phyloP scores from a whole-genome alignment of 1,284 basidiomycete species.

The Melampsora americana region DNA sequence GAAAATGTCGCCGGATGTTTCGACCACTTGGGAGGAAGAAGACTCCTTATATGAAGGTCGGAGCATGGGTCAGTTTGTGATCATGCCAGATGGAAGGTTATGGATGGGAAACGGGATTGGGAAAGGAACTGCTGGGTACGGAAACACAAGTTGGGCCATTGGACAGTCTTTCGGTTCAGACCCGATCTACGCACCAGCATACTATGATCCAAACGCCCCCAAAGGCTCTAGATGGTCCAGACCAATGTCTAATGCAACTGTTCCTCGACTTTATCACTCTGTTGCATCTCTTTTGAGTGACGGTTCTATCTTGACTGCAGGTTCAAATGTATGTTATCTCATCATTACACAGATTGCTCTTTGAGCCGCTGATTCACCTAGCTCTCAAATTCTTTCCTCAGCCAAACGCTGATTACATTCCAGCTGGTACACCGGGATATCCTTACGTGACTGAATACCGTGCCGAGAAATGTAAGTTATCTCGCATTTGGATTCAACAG shows the following conservation, averaged over 20 bases:
- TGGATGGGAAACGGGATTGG: conserved; percentile 72
- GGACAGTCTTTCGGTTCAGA: conserved; percentile 52
- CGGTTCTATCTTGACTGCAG: conserved; percentile 56
- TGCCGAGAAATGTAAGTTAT: conserved; percentile 39
- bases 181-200: conserved; percentile 57
- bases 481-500: neutral
- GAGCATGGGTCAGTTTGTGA: conserved; percentile 82
- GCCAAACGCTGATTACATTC: conserved; percentile 44
- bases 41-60: conserved; percentile 69
- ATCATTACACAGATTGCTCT: neutral
- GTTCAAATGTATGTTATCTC: conserved; percentile 54
- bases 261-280: conserved; percentile 57
- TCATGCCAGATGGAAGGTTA: conserved; percentile 70
- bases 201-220: conserved; percentile 54
- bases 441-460: conserved; percentile 41
- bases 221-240: conserved; percentile 52
- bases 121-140: conserved; percentile 63
- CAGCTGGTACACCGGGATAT: conserved; percentile 25
- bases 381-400: neutral
- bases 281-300: conserved; percentile 56
- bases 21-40: conserved; percentile 65
- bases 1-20: conserved; percentile 73
- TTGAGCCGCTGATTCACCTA: neutral
- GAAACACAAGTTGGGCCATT: conserved; percentile 49
- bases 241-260: conserved; percentile 49